Percentiles rank a stretch among this genome's conserved stretches.
Conservation (phyloP, 768 basidiomycete species). For the Dacryopinax spathularia region DNA sequence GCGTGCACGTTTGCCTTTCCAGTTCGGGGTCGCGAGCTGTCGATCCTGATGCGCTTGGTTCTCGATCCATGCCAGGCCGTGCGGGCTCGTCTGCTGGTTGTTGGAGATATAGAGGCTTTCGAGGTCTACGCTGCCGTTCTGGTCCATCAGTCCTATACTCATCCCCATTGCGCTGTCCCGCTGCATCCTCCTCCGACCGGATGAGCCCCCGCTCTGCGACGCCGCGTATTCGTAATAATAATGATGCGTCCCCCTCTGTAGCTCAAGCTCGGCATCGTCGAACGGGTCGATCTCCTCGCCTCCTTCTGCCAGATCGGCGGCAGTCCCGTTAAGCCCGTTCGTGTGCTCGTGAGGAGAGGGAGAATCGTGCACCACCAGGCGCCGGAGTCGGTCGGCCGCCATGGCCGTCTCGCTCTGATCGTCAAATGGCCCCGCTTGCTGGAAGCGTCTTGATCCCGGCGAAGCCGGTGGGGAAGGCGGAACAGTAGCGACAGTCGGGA, state of each 20-base stretch:
- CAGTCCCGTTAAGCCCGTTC: neutral
- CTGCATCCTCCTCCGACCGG: neutral
- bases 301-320: neutral
- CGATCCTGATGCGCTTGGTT: neutral
- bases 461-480: neutral
- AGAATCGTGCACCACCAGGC: neutral
- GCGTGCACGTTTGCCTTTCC: neutral
- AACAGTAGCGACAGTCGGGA: neutral
- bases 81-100: constrained; percentile 2
- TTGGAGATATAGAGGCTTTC: constrained; percentile 1
- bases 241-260: neutral
- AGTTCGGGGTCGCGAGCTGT: neutral
- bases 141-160: neutral
- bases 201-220: neutral
- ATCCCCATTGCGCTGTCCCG: neutral
- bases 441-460: neutral
- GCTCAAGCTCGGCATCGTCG: neutral
- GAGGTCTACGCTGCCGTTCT: neutral
- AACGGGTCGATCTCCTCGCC: constrained; percentile 3
- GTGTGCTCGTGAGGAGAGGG: too few species aligned
- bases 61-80: constrained; percentile 2
- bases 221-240: neutral
- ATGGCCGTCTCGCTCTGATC: neutral
- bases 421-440: neutral
- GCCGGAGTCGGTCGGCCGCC: neutral